Conservation (phyloP, 768 basidiomycete species). For the Russula emetica region DNA sequence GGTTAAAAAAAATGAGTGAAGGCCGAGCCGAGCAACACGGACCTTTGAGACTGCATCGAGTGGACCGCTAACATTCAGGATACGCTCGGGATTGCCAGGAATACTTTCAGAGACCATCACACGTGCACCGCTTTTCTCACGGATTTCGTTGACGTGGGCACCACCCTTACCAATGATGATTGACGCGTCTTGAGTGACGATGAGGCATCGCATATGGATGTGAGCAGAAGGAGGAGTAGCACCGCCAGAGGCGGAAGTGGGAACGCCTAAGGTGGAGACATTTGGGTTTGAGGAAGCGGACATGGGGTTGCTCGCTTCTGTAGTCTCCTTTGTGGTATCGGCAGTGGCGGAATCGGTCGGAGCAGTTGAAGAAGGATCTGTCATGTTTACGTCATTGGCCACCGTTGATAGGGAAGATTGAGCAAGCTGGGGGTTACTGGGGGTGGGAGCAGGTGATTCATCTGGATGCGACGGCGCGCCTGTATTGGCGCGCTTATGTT, state of each 20-base stretch:
- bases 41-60: constrained; percentile 99
- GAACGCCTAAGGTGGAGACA: constrained; percentile 46
- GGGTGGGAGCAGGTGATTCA: constrained; percentile 35
- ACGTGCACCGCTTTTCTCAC: constrained; percentile 94
- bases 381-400: constrained; percentile 62
- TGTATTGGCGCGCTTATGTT: constrained; percentile 79
- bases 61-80: constrained; percentile 92
- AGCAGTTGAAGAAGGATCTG: constrained; percentile 39
- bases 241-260: constrained; percentile 47
- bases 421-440: constrained; percentile 43
- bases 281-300: constrained; percentile 35
- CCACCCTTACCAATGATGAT: constrained; percentile 98
- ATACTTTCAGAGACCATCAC: constrained; percentile 99
- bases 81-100: constrained; percentile 98
- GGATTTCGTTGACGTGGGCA: constrained; percentile 95
- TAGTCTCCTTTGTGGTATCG: constrained; percentile 42
- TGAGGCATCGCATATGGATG: constrained; percentile 97
- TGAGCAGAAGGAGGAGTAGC: constrained; percentile 63
- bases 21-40: constrained; percentile 30
- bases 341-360: constrained; percentile 48
- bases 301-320: constrained; percentile 37
- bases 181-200: constrained; percentile 98
- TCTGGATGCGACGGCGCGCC: constrained; percentile 56
- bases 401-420: constrained; percentile 37
- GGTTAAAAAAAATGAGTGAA: constrained; percentile 10